Conservation (phyloP, 495 filamentous ascomycete species). For the Annulohypoxylon stygium region DNA sequence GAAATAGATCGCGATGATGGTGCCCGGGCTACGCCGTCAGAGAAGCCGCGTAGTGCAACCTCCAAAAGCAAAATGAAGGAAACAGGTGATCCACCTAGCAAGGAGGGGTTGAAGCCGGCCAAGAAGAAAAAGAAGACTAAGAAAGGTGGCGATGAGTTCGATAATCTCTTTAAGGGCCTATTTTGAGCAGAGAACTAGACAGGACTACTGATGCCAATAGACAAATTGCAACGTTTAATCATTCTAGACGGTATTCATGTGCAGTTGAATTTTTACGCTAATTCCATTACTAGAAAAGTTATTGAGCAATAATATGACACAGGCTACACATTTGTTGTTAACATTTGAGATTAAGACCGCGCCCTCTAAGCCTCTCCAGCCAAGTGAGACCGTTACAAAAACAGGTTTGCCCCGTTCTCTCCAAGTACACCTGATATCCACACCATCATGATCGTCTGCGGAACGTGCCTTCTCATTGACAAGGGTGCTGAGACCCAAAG, state of each 20-base stretch:
- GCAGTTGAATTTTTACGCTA: background rate
- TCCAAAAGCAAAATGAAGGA: slow-evolving; percentile 21
- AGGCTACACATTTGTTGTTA: slow-evolving; percentile 12
- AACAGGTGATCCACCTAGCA: background rate
- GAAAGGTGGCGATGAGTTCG: slow-evolving; percentile 53
- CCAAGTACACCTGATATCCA: slow-evolving; percentile 38
- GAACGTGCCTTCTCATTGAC: background rate
- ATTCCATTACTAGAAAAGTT: slow-evolving; percentile 23
- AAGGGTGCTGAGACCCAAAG: background rate
- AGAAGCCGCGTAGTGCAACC: background rate
- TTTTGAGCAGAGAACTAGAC: slow-evolving; percentile 24
- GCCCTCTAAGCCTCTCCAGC: slow-evolving; percentile 26
- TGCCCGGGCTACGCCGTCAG: background rate
- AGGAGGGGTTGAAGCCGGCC: slow-evolving; percentile 22
- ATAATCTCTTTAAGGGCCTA: slow-evolving; percentile 54
- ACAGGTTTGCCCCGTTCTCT: slow-evolving; percentile 30
- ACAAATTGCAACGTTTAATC: background rate
- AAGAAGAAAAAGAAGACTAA: slow-evolving; percentile 48
- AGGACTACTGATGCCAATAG: background rate
- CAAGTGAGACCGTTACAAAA: slow-evolving; percentile 33
- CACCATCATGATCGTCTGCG: slow-evolving; percentile 11
- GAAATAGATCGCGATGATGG: background rate
- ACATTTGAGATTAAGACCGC: slow-evolving; percentile 15
- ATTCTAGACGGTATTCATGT: background rate
- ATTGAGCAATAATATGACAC: slow-evolving; percentile 22